phyloP scores from a whole-genome alignment of 768 basidiomycete genomes.

The Pleurotus platypus region DNA sequence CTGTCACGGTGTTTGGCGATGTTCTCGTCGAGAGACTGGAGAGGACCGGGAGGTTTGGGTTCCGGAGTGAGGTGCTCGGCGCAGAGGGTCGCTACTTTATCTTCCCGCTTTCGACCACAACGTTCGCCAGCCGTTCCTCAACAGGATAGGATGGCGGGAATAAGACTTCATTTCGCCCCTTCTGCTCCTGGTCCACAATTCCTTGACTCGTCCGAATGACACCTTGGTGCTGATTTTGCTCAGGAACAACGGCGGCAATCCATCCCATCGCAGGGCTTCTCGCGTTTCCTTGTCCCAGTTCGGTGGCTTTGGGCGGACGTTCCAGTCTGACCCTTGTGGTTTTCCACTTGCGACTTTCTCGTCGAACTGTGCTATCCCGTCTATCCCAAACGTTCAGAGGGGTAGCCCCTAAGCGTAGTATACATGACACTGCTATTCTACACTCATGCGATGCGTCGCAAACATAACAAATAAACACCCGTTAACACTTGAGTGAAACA shows the following conservation, averaged over 20 bases:
- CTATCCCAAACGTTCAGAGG: conserved; percentile 76
- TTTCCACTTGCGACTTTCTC: conserved; percentile 40
- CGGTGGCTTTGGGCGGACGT: conserved; percentile 48
- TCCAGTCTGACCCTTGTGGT: conserved; percentile 40
- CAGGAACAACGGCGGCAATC: conserved; percentile 59
- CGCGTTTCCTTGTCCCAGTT: conserved; percentile 63
- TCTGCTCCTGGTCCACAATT: conserved; percentile 35
- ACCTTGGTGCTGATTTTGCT: conserved; percentile 29
- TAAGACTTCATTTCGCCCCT: conserved; percentile 28
- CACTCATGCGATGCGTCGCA: too few relatives aligned
- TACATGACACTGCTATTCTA: too few relatives aligned
- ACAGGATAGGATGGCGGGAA: conserved; percentile 20
- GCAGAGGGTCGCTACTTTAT: conserved; percentile 30
- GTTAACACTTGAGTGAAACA: too few relatives aligned
- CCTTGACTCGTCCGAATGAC: conserved; percentile 64
- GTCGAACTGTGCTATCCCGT: conserved; percentile 71
- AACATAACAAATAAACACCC: too few relatives aligned
- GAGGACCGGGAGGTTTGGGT: conserved; percentile 50
- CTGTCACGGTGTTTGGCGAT: conserved; percentile 79
- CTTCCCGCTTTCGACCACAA: conserved; percentile 46
- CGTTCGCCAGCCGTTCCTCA: conserved; percentile 22
- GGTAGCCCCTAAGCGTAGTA: conserved; percentile 65
- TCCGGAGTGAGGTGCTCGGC: conserved; percentile 42
- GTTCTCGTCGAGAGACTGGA: conserved; percentile 66
- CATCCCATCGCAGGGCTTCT: conserved; percentile 59